These are phyloP conservation scores for Orbilia quercus DNA, from an alignment of 2,329 filamentous ascomycete genomes.

Conservation along the genomic window DNA sequence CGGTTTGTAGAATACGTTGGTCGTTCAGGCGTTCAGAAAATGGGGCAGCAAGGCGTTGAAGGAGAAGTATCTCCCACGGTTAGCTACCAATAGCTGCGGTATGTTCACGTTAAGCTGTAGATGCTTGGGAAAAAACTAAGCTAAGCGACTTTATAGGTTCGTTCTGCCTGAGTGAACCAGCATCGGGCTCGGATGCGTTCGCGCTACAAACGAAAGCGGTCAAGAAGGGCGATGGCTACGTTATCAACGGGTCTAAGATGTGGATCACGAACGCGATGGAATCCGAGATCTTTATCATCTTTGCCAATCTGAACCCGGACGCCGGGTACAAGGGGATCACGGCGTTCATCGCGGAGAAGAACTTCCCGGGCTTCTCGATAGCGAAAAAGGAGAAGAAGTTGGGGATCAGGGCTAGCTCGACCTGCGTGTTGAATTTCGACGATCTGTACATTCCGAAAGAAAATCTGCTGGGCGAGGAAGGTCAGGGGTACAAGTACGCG, in stretches of 20 bases:
- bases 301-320: slow-evolving; percentile 90
- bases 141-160: slow-evolving; percentile 64
- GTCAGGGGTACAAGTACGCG: slow-evolving; percentile 97
- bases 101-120: slow-evolving; percentile 29
- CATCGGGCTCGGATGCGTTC: slow-evolving; percentile 94
- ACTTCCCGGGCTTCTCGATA: slow-evolving; percentile 86
- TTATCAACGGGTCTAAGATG: slow-evolving; percentile 94
- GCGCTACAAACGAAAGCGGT: slow-evolving; percentile 90
- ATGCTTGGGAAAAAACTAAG: background rate
- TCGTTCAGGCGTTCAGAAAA: slow-evolving; percentile 91
- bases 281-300: slow-evolving; percentile 94
- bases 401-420: slow-evolving; percentile 93
- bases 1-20: slow-evolving; percentile 78
- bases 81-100: slow-evolving; percentile 88
- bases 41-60: slow-evolving; percentile 81
- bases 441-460: slow-evolving; percentile 90
- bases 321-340: slow-evolving; percentile 98
- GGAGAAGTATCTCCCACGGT: slow-evolving; percentile 86
- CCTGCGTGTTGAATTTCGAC: slow-evolving; percentile 97
- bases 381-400: slow-evolving; percentile 99
- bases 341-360: slow-evolving; percentile 94
- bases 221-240: slow-evolving; percentile 80
- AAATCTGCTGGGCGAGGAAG: slow-evolving; percentile 87
- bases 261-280: slow-evolving; percentile 99
- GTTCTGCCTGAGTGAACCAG: slow-evolving; percentile 92